Percentiles rank a stretch among this genome's conserved stretches.
phyloP scores from a whole-genome alignment of 208 protist genomes.

The Naegleria fowleri region DNA sequence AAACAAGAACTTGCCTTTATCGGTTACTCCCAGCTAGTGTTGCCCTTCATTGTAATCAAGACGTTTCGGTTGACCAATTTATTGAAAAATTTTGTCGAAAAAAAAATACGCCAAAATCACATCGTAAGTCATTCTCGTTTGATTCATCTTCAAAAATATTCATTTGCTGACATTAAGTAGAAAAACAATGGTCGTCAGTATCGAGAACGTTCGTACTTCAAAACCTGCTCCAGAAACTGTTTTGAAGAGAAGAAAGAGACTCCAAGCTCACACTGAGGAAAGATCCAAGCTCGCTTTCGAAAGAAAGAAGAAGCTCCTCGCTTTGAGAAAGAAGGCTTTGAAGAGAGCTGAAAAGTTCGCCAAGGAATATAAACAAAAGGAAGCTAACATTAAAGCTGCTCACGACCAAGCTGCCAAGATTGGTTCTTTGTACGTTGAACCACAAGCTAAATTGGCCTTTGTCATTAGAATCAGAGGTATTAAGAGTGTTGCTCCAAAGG shows the following conservation, averaged over 20 bases:
- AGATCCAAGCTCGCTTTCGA: too few relatives aligned
- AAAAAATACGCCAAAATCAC: too few relatives aligned
- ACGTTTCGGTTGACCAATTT: too few relatives aligned
- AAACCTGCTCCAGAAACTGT: slow-evolving; percentile 11
- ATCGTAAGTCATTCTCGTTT: too few relatives aligned
- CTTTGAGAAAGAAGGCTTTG: neutral
- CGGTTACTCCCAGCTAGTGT: too few relatives aligned
- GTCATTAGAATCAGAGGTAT: slow-evolving; percentile 99
- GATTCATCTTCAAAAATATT: too few relatives aligned
- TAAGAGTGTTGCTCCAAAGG: slow-evolving; percentile 92
- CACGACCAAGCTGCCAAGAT: slow-evolving; percentile 31
- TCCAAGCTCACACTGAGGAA: too few relatives aligned
- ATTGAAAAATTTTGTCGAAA: too few relatives aligned
- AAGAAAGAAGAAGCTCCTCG: neutral
- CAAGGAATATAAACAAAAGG: neutral
- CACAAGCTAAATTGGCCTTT: slow-evolving; percentile 97
- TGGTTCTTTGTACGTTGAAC: slow-evolving; percentile 94
- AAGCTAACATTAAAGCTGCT: neutral
- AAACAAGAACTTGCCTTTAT: too few relatives aligned
- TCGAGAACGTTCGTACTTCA: neutral
- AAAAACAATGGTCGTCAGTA: neutral
- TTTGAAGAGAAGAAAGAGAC: slow-evolving; percentile 20
- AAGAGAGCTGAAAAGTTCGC: neutral
- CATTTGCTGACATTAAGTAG: too few relatives aligned
- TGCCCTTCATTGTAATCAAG: too few relatives aligned